These are phyloP conservation scores for Dioscorea cayenensis DNA, from an alignment of 116 monocot species.

Conservation along the genomic window DNA sequence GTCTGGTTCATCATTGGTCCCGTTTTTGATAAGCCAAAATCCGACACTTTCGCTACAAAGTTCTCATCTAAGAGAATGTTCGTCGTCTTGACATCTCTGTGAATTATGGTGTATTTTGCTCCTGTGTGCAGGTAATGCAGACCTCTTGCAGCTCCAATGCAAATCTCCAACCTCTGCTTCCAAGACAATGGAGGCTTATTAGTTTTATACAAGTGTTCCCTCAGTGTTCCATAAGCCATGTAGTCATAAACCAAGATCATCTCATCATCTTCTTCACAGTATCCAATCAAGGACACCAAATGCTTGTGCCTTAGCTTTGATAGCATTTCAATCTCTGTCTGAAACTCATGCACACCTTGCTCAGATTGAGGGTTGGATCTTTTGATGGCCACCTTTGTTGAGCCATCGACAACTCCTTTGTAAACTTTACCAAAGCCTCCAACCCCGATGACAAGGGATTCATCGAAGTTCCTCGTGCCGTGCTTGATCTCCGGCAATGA, in stretches of 20 bases:
- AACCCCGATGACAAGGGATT: slow-evolving; percentile 68
- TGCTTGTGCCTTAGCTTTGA: slow-evolving; percentile 70
- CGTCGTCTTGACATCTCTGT: slow-evolving; percentile 93
- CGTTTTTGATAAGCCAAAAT: slow-evolving; percentile 88
- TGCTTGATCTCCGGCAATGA: slow-evolving; percentile 48
- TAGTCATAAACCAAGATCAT: slow-evolving; percentile 89
- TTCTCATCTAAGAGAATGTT: slow-evolving; percentile 90
- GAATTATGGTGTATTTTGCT: slow-evolving; percentile 94
- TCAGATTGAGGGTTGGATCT: slow-evolving; percentile 65
- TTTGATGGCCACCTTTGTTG: slow-evolving; percentile 53
- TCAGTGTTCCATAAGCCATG: slow-evolving; percentile 79
- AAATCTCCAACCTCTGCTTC: slow-evolving; percentile 78
- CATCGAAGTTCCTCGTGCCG: slow-evolving; percentile 58
- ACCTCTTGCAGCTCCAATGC: slow-evolving; percentile 79
- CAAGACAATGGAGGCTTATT: slow-evolving; percentile 58
- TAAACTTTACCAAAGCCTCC: slow-evolving; percentile 81
- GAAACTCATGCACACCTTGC: slow-evolving; percentile 65
- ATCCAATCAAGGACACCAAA: slow-evolving; percentile 65
- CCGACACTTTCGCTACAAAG: slow-evolving; percentile 89
- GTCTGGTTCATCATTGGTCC: slow-evolving; percentile 63
- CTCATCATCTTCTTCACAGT: slow-evolving; percentile 69
- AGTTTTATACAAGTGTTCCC: slow-evolving; percentile 82
- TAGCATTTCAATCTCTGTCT: slow-evolving; percentile 79
- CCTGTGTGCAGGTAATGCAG: slow-evolving; percentile 96
- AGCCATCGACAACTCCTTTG: slow-evolving; percentile 43